These are phyloP conservation scores for Epichloe bromicola DNA, from an alignment of 2,329 filamentous ascomycete species.

Conservation along the genomic window DNA sequence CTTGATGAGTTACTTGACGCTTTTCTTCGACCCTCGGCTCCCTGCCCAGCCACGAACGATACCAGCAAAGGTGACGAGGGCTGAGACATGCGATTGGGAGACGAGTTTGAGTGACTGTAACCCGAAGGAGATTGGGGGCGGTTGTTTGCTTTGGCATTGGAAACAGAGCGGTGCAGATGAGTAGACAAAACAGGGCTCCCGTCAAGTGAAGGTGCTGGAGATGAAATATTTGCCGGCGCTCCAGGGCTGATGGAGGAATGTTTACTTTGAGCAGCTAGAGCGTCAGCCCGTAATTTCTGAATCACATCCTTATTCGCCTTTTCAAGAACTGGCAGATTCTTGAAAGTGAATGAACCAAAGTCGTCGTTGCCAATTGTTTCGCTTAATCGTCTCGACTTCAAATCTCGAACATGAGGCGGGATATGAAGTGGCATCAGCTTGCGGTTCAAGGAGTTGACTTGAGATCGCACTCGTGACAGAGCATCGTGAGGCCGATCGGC, in stretches of 20 bases:
- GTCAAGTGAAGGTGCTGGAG: constrained; percentile 60
- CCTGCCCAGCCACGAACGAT: constrained; percentile 80
- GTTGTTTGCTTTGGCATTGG: constrained; percentile 64
- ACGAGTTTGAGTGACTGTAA: constrained; percentile 67
- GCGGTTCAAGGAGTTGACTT: constrained; percentile 76
- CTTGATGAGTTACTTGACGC: constrained; percentile 81
- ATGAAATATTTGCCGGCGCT: constrained; percentile 29
- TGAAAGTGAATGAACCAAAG: constrained; percentile 93
- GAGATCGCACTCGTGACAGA: constrained; percentile 73
- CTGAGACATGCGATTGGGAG: constrained; percentile 67
- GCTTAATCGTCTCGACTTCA: constrained; percentile 74
- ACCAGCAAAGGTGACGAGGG: constrained; percentile 70
- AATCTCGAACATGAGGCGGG: constrained; percentile 86
- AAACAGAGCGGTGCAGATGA: constrained; percentile 69
- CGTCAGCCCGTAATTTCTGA: constrained; percentile 85
- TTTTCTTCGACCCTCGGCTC: constrained; percentile 69
- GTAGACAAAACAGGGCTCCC: constrained; percentile 73
- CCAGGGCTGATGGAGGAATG: constrained; percentile 32
- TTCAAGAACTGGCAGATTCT: constrained; percentile 89
- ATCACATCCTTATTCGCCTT: constrained; percentile 99
- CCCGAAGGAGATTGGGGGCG: constrained; percentile 79
- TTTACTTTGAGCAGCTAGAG: constrained; percentile 56
- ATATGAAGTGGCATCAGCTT: constrained; percentile 93
- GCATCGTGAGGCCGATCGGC: constrained; percentile 88
- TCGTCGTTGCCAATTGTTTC: constrained; percentile 84